Conservation (phyloP, 2,329 filamentous ascomycete genomes). For the Cordyceps tenuipes region DNA sequence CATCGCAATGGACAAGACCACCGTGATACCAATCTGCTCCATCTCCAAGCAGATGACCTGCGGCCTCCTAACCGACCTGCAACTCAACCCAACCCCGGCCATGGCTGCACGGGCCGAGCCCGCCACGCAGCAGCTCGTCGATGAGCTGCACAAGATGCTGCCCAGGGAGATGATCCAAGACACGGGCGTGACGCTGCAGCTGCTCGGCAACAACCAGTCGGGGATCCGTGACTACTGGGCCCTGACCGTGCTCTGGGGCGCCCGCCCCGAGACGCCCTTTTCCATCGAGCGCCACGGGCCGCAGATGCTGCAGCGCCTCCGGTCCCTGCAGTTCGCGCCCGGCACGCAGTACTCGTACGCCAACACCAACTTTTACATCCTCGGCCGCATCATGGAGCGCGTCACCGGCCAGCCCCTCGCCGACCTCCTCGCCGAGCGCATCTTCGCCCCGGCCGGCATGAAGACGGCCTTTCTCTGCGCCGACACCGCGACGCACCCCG, state of each 20-base stretch:
- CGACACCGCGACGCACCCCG: constrained; percentile 29
- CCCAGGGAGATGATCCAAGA: constrained; percentile 15
- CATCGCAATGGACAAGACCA: constrained; percentile 27
- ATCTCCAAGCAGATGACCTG: constrained; percentile 38
- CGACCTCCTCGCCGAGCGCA: constrained; percentile 26
- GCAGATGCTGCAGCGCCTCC: constrained; percentile 23
- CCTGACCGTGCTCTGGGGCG: constrained; percentile 33
- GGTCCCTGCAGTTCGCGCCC: constrained; percentile 32
- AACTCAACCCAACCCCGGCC: constrained; percentile 21
- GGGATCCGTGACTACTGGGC: constrained; percentile 39
- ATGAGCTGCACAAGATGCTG: constrained; percentile 20
- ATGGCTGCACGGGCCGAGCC: constrained; percentile 16
- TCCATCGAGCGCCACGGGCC: constrained; percentile 24
- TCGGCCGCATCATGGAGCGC: constrained; percentile 30
- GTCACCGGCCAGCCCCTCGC: constrained; percentile 27
- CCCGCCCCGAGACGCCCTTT: constrained; percentile 30
- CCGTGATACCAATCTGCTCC: constrained; percentile 35
- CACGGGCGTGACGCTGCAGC: constrained; percentile 25
- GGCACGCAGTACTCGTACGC: constrained; percentile 35
- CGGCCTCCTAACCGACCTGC: constrained; percentile 26
- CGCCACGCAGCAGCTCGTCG: constrained; percentile 21
- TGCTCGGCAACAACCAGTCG: constrained; percentile 33
- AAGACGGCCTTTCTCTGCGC: constrained; percentile 29
- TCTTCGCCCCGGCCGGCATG: constrained; percentile 35
- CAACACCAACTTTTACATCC: constrained; percentile 34